phyloP scores from a whole-genome alignment of 768 basidiomycete species.

The Xerocomellus intermedius region DNA sequence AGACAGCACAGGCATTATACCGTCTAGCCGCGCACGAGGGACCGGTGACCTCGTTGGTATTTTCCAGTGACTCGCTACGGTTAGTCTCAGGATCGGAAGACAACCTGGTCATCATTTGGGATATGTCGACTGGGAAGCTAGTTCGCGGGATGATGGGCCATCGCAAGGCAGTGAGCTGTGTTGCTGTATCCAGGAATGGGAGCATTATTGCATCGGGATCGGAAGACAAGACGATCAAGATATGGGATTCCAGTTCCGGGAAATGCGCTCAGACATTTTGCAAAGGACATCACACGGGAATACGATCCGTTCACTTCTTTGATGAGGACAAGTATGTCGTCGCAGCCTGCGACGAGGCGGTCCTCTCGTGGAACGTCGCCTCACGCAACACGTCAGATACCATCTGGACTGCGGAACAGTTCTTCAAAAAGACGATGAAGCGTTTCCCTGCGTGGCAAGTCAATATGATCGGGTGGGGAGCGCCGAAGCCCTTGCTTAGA shows the following conservation, averaged over 20 bases:
- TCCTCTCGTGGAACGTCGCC: slow-evolving; percentile 9
- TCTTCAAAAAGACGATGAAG: neutral
- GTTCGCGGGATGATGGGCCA: slow-evolving; percentile 24
- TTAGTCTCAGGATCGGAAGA: slow-evolving; percentile 28
- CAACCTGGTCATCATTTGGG: slow-evolving; percentile 24
- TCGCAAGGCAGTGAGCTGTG: slow-evolving; percentile 10
- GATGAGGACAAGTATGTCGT: slow-evolving; percentile 10
- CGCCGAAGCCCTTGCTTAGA: slow-evolving; percentile 1
- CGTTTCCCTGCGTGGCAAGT: slow-evolving; percentile 2
- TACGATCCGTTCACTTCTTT: slow-evolving; percentile 17
- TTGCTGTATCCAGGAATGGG: slow-evolving; percentile 23
- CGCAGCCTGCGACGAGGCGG: slow-evolving; percentile 1
- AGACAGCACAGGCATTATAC: slow-evolving; percentile 11
- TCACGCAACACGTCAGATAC: neutral
- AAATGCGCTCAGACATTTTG: slow-evolving; percentile 12
- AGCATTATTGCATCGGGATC: slow-evolving; percentile 21
- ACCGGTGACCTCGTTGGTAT: slow-evolving; percentile 18
- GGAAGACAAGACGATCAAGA: slow-evolving; percentile 22
- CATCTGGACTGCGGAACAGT: slow-evolving; percentile 4
- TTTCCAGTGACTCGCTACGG: slow-evolving; percentile 17
- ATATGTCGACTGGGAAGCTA: slow-evolving; percentile 13
- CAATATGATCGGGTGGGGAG: slow-evolving; percentile 4
- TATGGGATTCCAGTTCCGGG: slow-evolving; percentile 23
- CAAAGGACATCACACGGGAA: slow-evolving; percentile 10
- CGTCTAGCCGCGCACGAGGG: slow-evolving; percentile 16